Base-by-base conservation (phyloP, 352 stramenopile species). In the Salisapilia sapeloensis region DNA sequence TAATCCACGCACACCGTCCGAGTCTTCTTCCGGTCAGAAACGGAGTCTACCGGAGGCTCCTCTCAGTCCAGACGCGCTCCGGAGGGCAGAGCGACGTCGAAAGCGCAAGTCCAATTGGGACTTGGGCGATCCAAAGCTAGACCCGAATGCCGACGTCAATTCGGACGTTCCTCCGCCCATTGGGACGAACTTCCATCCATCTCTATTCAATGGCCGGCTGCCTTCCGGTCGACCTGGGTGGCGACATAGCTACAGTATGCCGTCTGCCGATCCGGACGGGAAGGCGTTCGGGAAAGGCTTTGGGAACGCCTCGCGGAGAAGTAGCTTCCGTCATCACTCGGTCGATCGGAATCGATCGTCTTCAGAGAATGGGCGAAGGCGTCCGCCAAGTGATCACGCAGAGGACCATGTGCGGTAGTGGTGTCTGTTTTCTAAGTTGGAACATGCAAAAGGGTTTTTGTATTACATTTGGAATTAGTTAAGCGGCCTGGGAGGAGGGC, bases 81-180 rank as follows among this genome's bases (percentile, higher is more conserved):
- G 62, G 3, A 60, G 70, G 26, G 59, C 66, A 4, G 62, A 80
- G 44, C 54, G 66, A 19, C 60, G 74, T 31, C 60, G 70, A 40
- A 64, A 60, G 18, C 63, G 62, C 18, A 84, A 80, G 31, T 70
- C 70, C 0, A 81, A 86, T 38, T 90, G 74, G 74, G 74, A 90
- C 42, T 64, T 84, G 6, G 70, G 70, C 17, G 74, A 90, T 29
- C 74, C 74, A 3, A 64, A 67, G 0, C 50, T 60, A 9, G 60
- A 46, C 33, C 48, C 46, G 23, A 63, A 48, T 10, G 51, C 44
- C 23, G 22, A 50, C 16, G 32, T 46, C 15, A 33, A 38, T 22
- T 28, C 35, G 19, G 53, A 69, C 15, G 38, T 35, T 1, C 47
- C 48, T 19, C 41, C 46, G 3, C 50, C 54, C 6, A 43, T 50